Conservation (phyloP, 2,329 filamentous ascomycete genomes). For the Epichloe sibirici region DNA sequence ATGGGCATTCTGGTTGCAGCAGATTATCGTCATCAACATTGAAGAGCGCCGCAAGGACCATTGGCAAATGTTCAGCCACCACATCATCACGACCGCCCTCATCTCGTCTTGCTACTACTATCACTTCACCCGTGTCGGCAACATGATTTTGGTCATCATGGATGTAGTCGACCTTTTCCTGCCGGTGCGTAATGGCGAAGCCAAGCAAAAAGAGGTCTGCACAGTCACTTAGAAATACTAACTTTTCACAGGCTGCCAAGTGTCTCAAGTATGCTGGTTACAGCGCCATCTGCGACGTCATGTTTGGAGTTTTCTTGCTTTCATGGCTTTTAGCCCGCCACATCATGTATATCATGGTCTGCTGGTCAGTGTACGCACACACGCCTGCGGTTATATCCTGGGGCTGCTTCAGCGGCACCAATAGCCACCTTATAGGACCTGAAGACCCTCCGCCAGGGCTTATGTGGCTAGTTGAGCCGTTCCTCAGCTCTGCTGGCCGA, state of each 20-base stretch:
- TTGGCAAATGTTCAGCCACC: conserved; percentile 93
- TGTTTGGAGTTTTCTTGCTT: conserved; percentile 76
- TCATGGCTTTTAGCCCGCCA: conserved; percentile 79
- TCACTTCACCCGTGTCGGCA: conserved; percentile 76
- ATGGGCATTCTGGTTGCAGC: conserved; percentile 87
- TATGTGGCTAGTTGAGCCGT: conserved; percentile 59
- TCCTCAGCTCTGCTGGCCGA: conserved; percentile 55
- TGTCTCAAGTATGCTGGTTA: conserved; percentile 83
- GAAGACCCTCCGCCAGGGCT: conserved; percentile 36
- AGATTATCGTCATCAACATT: conserved; percentile 87
- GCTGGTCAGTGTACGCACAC: conserved; percentile 68
- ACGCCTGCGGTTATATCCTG: conserved; percentile 47
- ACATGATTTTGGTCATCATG: conserved; percentile 83
- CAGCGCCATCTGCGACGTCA: conserved; percentile 63
- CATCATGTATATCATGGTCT: conserved; percentile 63
- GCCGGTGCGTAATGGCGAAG: conserved; percentile 44
- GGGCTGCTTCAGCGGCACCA: conserved; percentile 58
- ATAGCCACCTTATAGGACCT: conserved; percentile 42
- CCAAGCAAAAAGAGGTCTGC: no score
- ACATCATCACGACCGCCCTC: conserved; percentile 76
- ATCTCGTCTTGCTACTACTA: conserved; percentile 77
- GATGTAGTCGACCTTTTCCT: conserved; percentile 84
- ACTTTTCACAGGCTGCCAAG: conserved; percentile 58
- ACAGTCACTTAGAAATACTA: neutral
- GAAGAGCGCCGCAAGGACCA: conserved; percentile 92